Evolutionary conservation across 2,329 filamentous ascomycete species (phyloP), one percentile per base, ranked within the genome.

Genomic region (Beauveria australis): DNA sequence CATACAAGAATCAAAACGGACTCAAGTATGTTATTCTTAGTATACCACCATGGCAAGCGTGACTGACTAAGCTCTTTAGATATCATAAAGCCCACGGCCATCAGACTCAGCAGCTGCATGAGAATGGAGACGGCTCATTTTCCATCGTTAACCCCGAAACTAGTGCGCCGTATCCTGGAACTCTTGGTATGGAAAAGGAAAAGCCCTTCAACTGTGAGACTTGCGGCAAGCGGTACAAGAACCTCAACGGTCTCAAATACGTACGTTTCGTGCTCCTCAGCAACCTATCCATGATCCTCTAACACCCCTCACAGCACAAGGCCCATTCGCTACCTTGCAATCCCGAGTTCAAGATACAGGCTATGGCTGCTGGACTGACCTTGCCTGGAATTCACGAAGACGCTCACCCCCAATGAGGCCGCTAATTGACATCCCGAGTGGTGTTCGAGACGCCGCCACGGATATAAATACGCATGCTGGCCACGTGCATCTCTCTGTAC

Each of bases 1-100:
- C 94, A 0, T 99, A 99, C 79, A 99, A 99, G 81, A 99, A 99
- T 74, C 94, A 97, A 73, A 99, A 99, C 67, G 94, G 94, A 54
- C 81, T 99, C 61, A 99, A 97, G 84, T 99, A 91, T 67, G 79
- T 77, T 63, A 59, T 30, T n/a, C 53, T 16, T 24, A 19, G n/a
- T 16, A 44, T 37, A 54, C 40, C 49, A 41, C 33, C n/a, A 54
- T 64, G 51, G n/a, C 44, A 26, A 52, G 46, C 41, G 18, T 22
- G 60, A 68, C 70, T 75, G 67, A 74, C 68, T 53, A 56, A 60
- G 4, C 22, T 9, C 19, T 19, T 24, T 28, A 87, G 84, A 71
- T 87, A 88, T 67, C 85, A 88, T 76, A 88, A 88, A 72, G 83
- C 84, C 74, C 94, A 99, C 69, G 94, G 94, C 19, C 94, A 99